Evolutionary conservation across 192 early-diverging fungal species (phyloP), one percentile per base, ranked within the genome.

Genomic region (Obelidium mucronatum): DNA sequence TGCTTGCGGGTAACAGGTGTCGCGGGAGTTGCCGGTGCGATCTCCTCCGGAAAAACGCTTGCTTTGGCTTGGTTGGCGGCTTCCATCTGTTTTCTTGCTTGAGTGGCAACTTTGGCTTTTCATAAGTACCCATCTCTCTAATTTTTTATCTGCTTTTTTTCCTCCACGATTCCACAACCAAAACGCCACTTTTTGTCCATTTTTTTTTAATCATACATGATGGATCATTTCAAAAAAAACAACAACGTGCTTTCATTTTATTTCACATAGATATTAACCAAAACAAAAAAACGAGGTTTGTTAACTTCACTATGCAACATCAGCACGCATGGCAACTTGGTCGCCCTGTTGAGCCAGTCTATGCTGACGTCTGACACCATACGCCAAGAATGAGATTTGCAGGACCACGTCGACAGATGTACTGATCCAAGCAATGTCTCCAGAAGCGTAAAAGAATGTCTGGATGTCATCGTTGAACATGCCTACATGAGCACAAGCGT

Each of bases 381-480:
- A 67, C 4, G 26, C 15, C 40, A 67, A 52, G 33, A 67, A 67
- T 48, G 13, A 37, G 31, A 52, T 13, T 48, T 67, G 66, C 34
- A 67, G 15, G 13, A 28, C 39, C 40, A 67, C 22, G 33, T 67
- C 66, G 28, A 42, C 0, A 24, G 66, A 22, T 3, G 17, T 30
- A 13, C 40, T 8, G 39, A 51, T 51, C 40, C 39, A 51, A 48
- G 66, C 17, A 17, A 51, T 51, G 26, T 67, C 40, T 30, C 40
- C 39, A 40, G 66, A 40, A 11, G 40, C 66, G 66, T 67, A 51
- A 17, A 67, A 33, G 66, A 67, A 67, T 17, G 66, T 67, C 31
- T 51, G 39, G 15, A 51, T 51, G 26, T 52, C 40, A 13, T 19
- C 3, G 48, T 67, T 67, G 48, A 30, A 67, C 26, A 51, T 26